A percentile compares a stretch with the other conserved stretches of the same genome.
phyloP scores from a whole-genome alignment of 768 basidiomycete species.

The Leucocoprinus leucothites region DNA sequence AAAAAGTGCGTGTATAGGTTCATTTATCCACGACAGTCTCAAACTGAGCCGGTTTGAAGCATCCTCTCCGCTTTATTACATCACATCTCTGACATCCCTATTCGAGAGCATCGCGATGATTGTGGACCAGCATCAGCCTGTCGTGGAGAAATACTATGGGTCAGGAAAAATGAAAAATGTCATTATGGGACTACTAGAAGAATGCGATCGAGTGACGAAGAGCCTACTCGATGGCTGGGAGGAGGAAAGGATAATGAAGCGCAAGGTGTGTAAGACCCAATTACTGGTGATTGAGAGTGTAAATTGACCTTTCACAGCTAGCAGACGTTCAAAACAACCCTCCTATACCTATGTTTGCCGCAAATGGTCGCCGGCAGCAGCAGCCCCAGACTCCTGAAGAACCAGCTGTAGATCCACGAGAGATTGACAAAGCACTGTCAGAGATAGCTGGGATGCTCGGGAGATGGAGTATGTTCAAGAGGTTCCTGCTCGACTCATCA shows the following conservation, averaged over 20 bases:
- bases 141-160: conserved; percentile 99
- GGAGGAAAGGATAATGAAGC: conserved; percentile 80
- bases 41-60: conserved; percentile 42
- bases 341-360: conserved; percentile 28
- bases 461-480: conserved; percentile 87
- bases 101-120: conserved; percentile 96
- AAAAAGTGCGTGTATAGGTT: conserved; percentile 56
- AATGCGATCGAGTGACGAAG: conserved; percentile 83
- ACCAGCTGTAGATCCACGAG: conserved; percentile 72
- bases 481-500: conserved; percentile 77
- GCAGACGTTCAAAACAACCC: conserved; percentile 43
- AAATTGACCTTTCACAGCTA: conserved; percentile 30
- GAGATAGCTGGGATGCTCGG: conserved; percentile 90
- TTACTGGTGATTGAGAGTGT: background rate
- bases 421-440: conserved; percentile 86
- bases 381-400: conserved; percentile 39
- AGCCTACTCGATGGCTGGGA: conserved; percentile 82
- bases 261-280: conserved; percentile 52
- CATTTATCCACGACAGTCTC: conserved; percentile 12
- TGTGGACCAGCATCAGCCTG: conserved; percentile 94
- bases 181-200: conserved; percentile 70
- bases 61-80: conserved; percentile 89
- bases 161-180: conserved; percentile 81
- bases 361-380: conserved; percentile 26
- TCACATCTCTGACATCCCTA: conserved; percentile 83